Evolutionary conservation across 371 early-diverging fungal genomes (phyloP), one percentile per base, ranked within the genome.

Genomic region (Mucor sp.): DNA sequence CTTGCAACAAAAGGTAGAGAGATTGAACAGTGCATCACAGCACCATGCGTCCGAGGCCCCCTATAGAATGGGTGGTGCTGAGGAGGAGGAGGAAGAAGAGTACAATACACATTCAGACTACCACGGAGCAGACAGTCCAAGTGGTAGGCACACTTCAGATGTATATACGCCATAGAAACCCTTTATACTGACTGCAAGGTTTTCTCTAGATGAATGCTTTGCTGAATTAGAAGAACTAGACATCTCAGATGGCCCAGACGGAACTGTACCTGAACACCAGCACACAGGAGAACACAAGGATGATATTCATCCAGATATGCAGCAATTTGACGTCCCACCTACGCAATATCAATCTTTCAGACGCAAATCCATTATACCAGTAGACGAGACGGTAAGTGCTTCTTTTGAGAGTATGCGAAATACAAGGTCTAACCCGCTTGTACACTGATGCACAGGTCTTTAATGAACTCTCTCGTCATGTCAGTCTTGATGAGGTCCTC

Each of bases 301-400:
- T 58, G 74, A 74, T 32, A 69, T 77, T 43, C 75, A 78, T 55
- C 73, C 75, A 15, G 78, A 72, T 33, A 75, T 78, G 72, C 80
- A 89, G 74, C 86, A 88, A 77, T 91, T 91, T 74, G 89, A 85
- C 50, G 79, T 77, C 35, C 77, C 81, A n/a, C 86, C 88, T 33
- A 79, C 85, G 0, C 74, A 76, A 72, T 86, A 87, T 59, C 89
- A 85, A 70, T 79, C 89, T 56, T 93, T 94, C 80, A 85, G 94
- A 59, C 82, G 94, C 68, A 95, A 95, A 84, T 94, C 94, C 6
- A 93, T 95, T 60, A 85, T 95, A 68, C 95, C 95, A 35, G 94
- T 95, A 50, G 95, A 95, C 72, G 93, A 93, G 71, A 80, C 86
- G n/a, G 94, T 79, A 71, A 71, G 69, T 65, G 14, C 17, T 37